phyloP scores from a whole-genome alignment of 306 rosid genomes.

The Ceratonia siliqua region DNA sequence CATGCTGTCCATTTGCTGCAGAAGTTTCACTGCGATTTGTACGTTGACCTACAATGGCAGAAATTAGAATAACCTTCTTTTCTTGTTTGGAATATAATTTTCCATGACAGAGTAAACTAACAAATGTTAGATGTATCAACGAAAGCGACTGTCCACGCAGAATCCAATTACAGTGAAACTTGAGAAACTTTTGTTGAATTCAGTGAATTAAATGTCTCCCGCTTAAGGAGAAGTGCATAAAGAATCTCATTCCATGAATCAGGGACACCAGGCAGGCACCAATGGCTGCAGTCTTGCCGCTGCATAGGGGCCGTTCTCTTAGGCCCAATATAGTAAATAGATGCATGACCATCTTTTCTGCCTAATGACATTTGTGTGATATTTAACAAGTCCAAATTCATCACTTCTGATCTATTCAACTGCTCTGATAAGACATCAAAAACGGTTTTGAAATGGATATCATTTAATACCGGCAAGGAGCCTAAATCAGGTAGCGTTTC shows the following conservation, averaged over 20 bases:
- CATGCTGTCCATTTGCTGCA: neutral
- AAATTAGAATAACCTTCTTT: neutral
- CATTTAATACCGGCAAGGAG: conserved; percentile 38
- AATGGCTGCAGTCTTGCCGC: conserved; percentile 93
- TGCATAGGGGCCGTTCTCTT: conserved; percentile 54
- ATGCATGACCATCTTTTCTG: conserved; percentile 87
- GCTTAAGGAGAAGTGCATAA: conserved; percentile 66
- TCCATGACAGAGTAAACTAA: conserved; percentile 6
- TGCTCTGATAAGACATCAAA: conserved; percentile 50
- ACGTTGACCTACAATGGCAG: conserved; percentile 11
- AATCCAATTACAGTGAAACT: conserved; percentile 22
- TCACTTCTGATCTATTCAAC: conserved; percentile 36
- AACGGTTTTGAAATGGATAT: conserved; percentile 46
- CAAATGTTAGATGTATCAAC: conserved; percentile 24
- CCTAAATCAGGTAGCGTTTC: conserved; percentile 76
- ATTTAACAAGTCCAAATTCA: conserved; percentile 62
- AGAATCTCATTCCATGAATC: conserved; percentile 92
- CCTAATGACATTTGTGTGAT: conserved; percentile 67
- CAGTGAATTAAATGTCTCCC: conserved; percentile 18
- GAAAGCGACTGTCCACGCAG: conserved; percentile 20
- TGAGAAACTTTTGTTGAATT: conserved; percentile 38
- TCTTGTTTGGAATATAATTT: conserved; percentile 15
- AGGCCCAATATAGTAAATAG: conserved; percentile 65
- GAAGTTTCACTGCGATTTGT: neutral
- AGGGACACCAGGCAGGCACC: conserved; percentile 97